phyloP scores from a whole-genome alignment of 169 alveolate genomes.

The Theileria annulata region DNA sequence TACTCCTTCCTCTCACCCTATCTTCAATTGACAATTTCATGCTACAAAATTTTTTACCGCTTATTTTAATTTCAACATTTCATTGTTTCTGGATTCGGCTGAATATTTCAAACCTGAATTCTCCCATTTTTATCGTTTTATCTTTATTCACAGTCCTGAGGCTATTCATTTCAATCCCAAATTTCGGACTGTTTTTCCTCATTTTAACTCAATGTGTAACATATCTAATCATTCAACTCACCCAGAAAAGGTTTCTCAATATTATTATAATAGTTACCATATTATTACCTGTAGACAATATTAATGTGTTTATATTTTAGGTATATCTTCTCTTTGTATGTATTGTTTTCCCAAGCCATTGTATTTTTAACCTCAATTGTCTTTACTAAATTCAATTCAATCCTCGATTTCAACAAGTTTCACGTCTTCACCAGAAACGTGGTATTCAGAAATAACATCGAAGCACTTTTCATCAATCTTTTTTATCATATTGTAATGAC shows the following conservation, averaged over 20 bases:
- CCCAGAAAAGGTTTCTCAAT: constrained; percentile 10
- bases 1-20: constrained; percentile 11
- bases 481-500: not conserved
- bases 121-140: not conserved
- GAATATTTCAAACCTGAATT: not conserved
- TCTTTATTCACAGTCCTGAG: constrained; percentile 9
- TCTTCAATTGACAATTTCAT: not conserved
- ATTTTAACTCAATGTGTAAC: constrained; percentile 11
- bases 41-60: constrained; percentile 1
- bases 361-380: constrained; percentile 1
- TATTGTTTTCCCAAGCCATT: constrained; percentile 3
- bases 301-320: not conserved
- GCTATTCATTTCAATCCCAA: not conserved
- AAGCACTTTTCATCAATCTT: not conserved
- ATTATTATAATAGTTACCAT: not conserved
- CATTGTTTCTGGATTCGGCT: constrained; percentile 23
- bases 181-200: constrained; percentile 9
- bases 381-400: not conserved
- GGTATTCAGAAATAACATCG: not conserved
- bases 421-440: constrained; percentile 11
- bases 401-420: not conserved
- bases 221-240: constrained; percentile 1
- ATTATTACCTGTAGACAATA: not conserved
- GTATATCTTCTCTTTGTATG: constrained; percentile 4
- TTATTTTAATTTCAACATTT: not conserved